Percentiles rank a stretch among this genome's conserved stretches.
phyloP scores from a whole-genome alignment of 768 basidiomycete genomes.

The Pholiota microspora region DNA sequence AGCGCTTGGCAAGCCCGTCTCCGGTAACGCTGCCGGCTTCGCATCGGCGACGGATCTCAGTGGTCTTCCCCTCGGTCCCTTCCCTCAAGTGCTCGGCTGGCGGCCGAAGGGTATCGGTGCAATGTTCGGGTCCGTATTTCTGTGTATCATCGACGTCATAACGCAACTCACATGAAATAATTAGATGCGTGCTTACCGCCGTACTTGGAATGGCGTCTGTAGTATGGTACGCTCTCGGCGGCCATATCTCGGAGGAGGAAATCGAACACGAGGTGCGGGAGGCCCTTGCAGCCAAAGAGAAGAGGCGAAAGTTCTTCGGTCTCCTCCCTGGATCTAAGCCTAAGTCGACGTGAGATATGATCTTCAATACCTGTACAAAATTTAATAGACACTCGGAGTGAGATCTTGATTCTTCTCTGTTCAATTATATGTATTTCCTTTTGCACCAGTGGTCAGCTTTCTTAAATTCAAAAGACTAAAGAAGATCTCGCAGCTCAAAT shows the following conservation, averaged over 20 bases:
- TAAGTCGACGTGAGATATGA: too few species aligned
- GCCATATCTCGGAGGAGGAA: constrained; percentile 73
- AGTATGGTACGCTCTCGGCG: constrained; percentile 85
- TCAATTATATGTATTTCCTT: not conserved
- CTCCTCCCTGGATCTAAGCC: not conserved
- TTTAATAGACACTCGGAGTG: too few species aligned
- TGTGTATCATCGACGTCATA: constrained; percentile 14
- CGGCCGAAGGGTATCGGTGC: constrained; percentile 70
- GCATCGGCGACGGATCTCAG: constrained; percentile 64
- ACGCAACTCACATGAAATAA: constrained; percentile 9
- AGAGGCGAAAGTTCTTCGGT: constrained; percentile 31
- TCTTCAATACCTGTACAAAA: too few species aligned
- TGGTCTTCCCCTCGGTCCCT: constrained; percentile 69
- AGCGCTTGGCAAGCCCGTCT: constrained; percentile 50
- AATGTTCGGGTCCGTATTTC: constrained; percentile 58
- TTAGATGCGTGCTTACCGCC: constrained; percentile 79
- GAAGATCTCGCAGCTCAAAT: too few species aligned
- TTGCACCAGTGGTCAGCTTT: not conserved
- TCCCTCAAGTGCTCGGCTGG: constrained; percentile 72
- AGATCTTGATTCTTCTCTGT: too few species aligned
- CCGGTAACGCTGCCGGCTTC: constrained; percentile 89
- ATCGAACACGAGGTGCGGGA: constrained; percentile 67
- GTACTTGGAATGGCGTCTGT: constrained; percentile 80
- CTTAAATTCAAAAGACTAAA: too few species aligned
- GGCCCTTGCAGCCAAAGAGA: constrained; percentile 56